A percentile compares a stretch with the other conserved stretches of the same genome.
Evolutionary conservation across 2,329 filamentous ascomycete species (phyloP).

Genomic region (Penicillium sp.): DNA sequence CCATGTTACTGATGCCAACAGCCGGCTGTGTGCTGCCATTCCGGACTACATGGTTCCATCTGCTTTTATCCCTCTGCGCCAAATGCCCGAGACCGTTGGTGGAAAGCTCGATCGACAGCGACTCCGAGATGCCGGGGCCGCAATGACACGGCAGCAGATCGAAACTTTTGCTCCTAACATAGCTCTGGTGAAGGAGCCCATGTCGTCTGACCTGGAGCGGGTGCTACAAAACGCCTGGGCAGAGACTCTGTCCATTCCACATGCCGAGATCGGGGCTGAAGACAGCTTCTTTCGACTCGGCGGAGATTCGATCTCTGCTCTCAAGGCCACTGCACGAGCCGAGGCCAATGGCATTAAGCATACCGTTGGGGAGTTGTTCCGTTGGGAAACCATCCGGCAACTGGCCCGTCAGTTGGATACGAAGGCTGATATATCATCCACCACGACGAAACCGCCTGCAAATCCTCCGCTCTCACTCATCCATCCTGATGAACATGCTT

Average conservation of each 20-base stretch:
- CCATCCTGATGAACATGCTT: too few species aligned
- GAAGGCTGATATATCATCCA: too few species aligned
- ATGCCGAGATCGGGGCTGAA: background rate
- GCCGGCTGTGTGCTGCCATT: background rate
- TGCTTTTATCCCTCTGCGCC: background rate
- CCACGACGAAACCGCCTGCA: too few species aligned
- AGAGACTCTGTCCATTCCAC: background rate
- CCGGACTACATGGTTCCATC: background rate
- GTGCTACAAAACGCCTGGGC: background rate
- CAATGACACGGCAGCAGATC: background rate
- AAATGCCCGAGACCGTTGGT: background rate
- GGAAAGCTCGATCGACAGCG: background rate
- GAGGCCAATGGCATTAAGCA: background rate
- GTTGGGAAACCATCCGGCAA: background rate
- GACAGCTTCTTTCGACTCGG: background rate
- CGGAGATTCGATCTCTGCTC: background rate
- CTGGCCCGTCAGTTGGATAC: too few species aligned
- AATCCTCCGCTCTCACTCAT: too few species aligned
- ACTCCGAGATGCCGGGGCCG: background rate
- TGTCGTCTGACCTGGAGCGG: background rate
- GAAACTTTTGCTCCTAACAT: background rate
- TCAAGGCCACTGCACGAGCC: background rate
- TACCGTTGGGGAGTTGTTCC: background rate
- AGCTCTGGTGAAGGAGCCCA: too few species aligned
- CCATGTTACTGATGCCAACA: background rate